Evolutionary conservation across 23 red algal genomes (phyloP), one percentile per base, ranked within the genome.

Genomic region (Gracilaria domingensis): DNA sequence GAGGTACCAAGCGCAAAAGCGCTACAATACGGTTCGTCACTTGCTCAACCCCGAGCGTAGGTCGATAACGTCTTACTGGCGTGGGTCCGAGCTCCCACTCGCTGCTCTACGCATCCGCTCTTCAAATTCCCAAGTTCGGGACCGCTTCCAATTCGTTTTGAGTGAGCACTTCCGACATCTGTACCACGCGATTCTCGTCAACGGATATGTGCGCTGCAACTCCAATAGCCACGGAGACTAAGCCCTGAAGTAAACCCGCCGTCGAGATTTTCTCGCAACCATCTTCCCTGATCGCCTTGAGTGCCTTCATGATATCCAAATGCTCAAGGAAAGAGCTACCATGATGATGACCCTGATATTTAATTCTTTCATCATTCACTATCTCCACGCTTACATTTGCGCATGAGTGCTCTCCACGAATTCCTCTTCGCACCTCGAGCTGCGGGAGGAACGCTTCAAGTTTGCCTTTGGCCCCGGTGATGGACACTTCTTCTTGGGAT

Each of bases 281-380:
- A 14, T 85, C 80, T 17, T 54, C 32, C 7, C 72, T 51, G 12
- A 26, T 38, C 17, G 66, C 83, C 50, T 70, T 35, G 16, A 95
- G 1, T 35, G 75, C 74, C 37, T 85, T 83, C 37, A 88, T 34
- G 47, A 95, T 81, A 12, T 95, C 92, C 23, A 95, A 16, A 45
- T 95, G 92, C 55, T 95, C 81, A 24, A 85, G 65, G 53, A 81
- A 88, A 20, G 75, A 83, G 60, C 83, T 88, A 11, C 92, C 92
- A 82, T 95, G 80, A 88, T 95, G 92, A 88, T 95, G 82, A 29
- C 92, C 92, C 35, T 73, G 58, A 48, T 86, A 95, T 26, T 87
- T 87, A 21, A 95, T 73, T 30, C 74, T 30, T 23, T 66, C 74
- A 45, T 95, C 83, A 33, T 70, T 12, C n/a, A 95, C 84, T 32